Base-by-base conservation (phyloP, 1,284 basidiomycete genomes). In the Trichosporon sp. region DNA sequence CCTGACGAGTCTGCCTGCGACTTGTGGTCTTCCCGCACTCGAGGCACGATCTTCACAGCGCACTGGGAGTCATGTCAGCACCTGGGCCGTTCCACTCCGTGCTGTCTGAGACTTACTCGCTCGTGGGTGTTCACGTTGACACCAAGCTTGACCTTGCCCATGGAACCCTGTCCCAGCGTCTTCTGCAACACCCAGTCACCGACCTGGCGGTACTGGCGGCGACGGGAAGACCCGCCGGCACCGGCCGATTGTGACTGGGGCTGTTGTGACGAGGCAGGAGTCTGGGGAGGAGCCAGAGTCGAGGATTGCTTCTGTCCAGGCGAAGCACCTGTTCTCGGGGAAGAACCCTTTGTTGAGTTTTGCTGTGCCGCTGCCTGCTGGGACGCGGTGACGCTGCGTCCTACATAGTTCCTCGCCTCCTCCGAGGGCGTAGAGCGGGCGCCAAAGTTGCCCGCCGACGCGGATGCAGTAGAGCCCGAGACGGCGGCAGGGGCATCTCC, bases 111-210 rank as follows among this genome's bases (percentile, higher is more conserved):
- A 85, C 89, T 78, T 75, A 96, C 96, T 89, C 96, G 97, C 85
- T 98, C 94, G 56, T 92, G 92, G 1, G 93, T 92, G 76, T 90
- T 81, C 76, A 92, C 92, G 82, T 96, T 94, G 54, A 92, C 91
- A 6, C 94, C 96, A 19, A 98, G 89, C 87, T 98, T 99, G 79
- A 99, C 97, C 83, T 98, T 98, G 76, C 96, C 97, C 96, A 99
- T 99, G 83, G 93, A 96, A 48, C 97, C 96, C 51, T 95, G 95
- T 66, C 97, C 96, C 43, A 99, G 88, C 2, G 96, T 98, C 88
- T 98, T 98, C 78, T 93, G 93, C 74, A 99, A 89, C 73, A 93
- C 93, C 86, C 98, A 99, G 82, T 98, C 94, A 54, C 96, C 96
- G 12, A 99, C 81, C 74, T 74, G 73, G 16, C 73, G 71, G 69